phyloP scores from a whole-genome alignment of 148 eudicot genomes.

The Euryodendron excelsum region DNA sequence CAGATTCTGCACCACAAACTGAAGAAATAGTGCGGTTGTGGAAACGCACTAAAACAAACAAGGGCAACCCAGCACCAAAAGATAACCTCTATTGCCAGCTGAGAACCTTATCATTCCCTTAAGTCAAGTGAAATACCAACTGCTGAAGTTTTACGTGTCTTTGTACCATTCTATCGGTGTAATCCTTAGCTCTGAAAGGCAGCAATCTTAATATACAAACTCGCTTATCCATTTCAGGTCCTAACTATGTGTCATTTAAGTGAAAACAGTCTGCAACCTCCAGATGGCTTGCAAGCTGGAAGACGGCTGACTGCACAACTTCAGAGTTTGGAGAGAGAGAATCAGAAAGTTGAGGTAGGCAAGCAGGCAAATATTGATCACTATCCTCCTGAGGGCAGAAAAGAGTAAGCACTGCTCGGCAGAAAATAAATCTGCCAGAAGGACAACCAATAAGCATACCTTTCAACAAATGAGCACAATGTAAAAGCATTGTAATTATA shows the following conservation, averaged over 20 bases:
- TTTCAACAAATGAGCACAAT: not conserved
- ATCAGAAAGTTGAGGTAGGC: conserved; percentile 76
- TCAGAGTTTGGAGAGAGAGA: conserved; percentile 66
- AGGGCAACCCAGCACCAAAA: conserved; percentile 1
- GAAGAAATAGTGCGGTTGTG: not conserved
- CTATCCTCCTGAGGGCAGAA: conserved; percentile 50
- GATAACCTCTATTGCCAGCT: conserved; percentile 5
- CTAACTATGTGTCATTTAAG: conserved; percentile 15
- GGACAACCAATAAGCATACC: conserved; percentile 11
- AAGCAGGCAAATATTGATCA: conserved; percentile 62
- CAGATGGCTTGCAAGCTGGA: conserved; percentile 68
- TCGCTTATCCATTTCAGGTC: not conserved
- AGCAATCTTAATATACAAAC: conserved; percentile 13
- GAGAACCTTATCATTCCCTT: not conserved
- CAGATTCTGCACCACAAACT: not conserved
- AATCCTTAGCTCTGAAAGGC: conserved; percentile 4
- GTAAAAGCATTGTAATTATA: not conserved
- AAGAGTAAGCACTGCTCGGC: conserved; percentile 74
- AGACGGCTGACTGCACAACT: conserved; percentile 57
- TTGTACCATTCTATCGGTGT: not conserved
- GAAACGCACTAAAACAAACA: not conserved
- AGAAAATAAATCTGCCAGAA: conserved; percentile 79
- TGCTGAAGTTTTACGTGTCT: conserved; percentile 2
- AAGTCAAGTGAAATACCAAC: not conserved
- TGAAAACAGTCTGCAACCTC: conserved; percentile 62